Base-by-base conservation (phyloP, 1,139 yeast genomes). In the Saccharomyces hybrid region DNA sequence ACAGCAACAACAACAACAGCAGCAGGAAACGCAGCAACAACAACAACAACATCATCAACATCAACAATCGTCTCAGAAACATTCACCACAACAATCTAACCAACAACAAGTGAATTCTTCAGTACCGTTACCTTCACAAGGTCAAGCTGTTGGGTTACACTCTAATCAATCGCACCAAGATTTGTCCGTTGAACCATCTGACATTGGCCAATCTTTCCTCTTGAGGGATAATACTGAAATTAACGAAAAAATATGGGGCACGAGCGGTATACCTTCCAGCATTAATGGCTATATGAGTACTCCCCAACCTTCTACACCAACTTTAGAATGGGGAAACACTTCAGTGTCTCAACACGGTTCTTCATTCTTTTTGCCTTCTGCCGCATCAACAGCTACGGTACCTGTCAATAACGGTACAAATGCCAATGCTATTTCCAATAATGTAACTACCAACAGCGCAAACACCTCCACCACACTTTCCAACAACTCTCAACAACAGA, bases 131-230 rank as follows among this genome's bases (percentile, higher is more conserved):
- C 5, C 44, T 38, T 38, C 44, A 9, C 44, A 38, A 16, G 44
- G 44, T 2, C 44, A 38, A 11, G 44, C 5, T 16, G 1, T 38
- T 38, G 44, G 44, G 44, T 38, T 38, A 19, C 62, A 28, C 55
- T 59, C 51, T 59, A 59, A 51, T 52, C 54, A 16, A 6, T 56
- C 56, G 2, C 54, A 58, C 16, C 62, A 38, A 38, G 44, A 38
- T 16, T 16, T 38, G 44, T 9, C 44, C 3, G 44, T 38, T 5
- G 44, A 58, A 47, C 53, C 70, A 13, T 67, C 68, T 55, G 75
- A 73, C 58, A 68, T 80, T 16, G 85, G 85, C 2, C 81, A 82
- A 65, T 78, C 84, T 0, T 71, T 81, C 38, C 67, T 82, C 49
- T 60, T 81, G 59, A 75, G 80, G 81, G 86, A 82, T 58, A 73